phyloP scores from a whole-genome alignment of 2,329 filamentous ascomycete genomes.

The Apiospora pterosperma region DNA sequence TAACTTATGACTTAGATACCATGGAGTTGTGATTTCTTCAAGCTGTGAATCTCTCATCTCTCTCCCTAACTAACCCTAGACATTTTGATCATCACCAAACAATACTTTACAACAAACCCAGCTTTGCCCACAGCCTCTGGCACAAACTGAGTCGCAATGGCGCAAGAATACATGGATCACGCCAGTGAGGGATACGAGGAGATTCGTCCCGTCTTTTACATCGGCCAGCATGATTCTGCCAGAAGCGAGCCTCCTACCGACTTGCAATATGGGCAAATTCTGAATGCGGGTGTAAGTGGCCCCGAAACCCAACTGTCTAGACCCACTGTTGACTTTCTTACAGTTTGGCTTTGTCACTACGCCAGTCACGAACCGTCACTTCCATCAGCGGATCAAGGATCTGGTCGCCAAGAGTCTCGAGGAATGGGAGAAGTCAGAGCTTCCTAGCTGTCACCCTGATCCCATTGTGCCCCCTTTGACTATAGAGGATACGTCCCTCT shows the following conservation, averaged over 20 bases:
- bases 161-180: background rate
- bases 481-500: slow-evolving; percentile 73
- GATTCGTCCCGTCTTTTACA: slow-evolving; percentile 55
- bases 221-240: slow-evolving; percentile 71
- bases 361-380: slow-evolving; percentile 72
- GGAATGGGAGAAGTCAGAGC: slow-evolving; percentile 40
- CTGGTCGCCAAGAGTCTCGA: slow-evolving; percentile 56
- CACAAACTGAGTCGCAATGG: background rate
- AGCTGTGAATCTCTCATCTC: background rate
- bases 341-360: slow-evolving; percentile 79
- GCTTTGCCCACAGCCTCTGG: background rate
- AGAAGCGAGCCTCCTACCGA: slow-evolving; percentile 59
- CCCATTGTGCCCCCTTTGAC: slow-evolving; percentile 67
- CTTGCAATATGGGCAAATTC: slow-evolving; percentile 61
- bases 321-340: slow-evolving; percentile 1
- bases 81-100: background rate
- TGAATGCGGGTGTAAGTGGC: slow-evolving; percentile 65
- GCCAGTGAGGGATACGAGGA: slow-evolving; percentile 33
- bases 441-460: slow-evolving; percentile 46
- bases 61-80: background rate
- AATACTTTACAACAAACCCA: background rate
- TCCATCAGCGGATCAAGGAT: slow-evolving; percentile 64
- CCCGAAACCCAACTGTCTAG: background rate
- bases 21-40: background rate
- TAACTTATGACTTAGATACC: no score